Conservation (phyloP, 1,139 yeast genomes). For the Geotrichum siamense region DNA sequence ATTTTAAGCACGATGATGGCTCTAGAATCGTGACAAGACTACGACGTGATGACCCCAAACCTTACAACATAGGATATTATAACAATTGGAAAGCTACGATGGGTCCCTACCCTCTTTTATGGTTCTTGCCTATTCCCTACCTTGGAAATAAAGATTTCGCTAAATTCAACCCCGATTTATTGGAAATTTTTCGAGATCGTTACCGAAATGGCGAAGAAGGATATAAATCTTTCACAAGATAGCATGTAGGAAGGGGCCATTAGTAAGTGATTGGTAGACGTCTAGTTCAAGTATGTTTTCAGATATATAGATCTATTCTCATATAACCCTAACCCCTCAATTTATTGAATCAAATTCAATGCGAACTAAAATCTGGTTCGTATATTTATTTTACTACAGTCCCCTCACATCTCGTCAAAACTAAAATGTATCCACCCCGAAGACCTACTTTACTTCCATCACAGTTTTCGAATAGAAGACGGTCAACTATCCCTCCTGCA, state of each 20-base stretch:
- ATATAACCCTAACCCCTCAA: conserved; percentile 2
- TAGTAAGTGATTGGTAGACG: too few relatives aligned
- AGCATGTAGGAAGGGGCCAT: too few relatives aligned
- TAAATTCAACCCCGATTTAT: conserved; percentile 22
- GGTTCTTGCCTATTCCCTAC: conserved; percentile 34
- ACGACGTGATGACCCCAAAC: conserved; percentile 20
- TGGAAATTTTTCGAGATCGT: conserved; percentile 24
- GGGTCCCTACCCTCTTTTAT: conserved; percentile 33
- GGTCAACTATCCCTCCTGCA: conserved; percentile 20
- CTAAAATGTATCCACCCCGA: conserved; percentile 9
- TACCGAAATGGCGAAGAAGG: conserved; percentile 24
- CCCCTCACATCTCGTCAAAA: too few relatives aligned
- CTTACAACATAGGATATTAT: conserved; percentile 32
- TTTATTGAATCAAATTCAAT: not conserved
- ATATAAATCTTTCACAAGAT: conserved; percentile 17
- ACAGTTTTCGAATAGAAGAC: conserved; percentile 10
- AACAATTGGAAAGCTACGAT: conserved; percentile 31
- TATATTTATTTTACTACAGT: not conserved
- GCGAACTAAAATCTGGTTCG: not conserved
- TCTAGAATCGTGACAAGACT: conserved; percentile 12
- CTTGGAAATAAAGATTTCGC: conserved; percentile 13
- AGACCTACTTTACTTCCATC: conserved; percentile 15
- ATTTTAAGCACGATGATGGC: conserved; percentile 21
- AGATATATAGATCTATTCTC: too few relatives aligned
- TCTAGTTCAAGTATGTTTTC: too few relatives aligned